Percentiles rank a stretch among this genome's conserved stretches.
These are phyloP conservation scores for Colletotrichum sp. DNA, from an alignment of 2,329 filamentous ascomycete genomes.

Conservation along the genomic window DNA sequence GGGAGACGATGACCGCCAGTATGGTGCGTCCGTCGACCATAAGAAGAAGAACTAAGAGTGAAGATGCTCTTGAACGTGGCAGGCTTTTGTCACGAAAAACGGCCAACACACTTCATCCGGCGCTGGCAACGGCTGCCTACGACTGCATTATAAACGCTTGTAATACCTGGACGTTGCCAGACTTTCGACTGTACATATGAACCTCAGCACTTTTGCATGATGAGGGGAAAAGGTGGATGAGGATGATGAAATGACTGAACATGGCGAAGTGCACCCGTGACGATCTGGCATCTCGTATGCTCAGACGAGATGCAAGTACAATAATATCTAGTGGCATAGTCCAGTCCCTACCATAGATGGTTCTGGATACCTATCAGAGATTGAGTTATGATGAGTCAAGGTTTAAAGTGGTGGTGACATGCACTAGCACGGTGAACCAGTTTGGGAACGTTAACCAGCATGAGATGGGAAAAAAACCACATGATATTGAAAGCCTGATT, in stretches of 20 bases:
- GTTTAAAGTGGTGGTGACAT: background rate
- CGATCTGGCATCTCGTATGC: background rate
- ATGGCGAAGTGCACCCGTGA: background rate
- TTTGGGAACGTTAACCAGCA: background rate
- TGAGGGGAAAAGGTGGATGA: background rate
- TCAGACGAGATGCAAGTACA: background rate
- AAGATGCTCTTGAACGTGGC: background rate
- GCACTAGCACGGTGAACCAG: background rate
- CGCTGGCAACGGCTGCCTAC: background rate
- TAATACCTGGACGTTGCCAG: conserved; percentile 2
- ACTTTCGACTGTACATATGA: conserved; percentile 8
- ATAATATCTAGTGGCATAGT: background rate
- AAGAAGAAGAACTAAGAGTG: conserved; percentile 24
- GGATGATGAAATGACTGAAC: background rate
- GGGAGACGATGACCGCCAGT: conserved; percentile 25
- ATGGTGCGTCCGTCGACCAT: conserved; percentile 18
- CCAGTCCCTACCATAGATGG: background rate
- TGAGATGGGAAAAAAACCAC: background rate
- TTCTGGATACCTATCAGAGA: background rate
- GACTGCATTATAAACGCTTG: background rate
- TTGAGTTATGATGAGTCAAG: background rate
- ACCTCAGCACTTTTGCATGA: background rate
- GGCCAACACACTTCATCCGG: background rate
- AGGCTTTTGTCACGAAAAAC: background rate
- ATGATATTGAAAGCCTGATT: background rate